Evolutionary conservation across 306 rosid genomes (phyloP).

Genomic region (Potentilla sterilis): DNA sequence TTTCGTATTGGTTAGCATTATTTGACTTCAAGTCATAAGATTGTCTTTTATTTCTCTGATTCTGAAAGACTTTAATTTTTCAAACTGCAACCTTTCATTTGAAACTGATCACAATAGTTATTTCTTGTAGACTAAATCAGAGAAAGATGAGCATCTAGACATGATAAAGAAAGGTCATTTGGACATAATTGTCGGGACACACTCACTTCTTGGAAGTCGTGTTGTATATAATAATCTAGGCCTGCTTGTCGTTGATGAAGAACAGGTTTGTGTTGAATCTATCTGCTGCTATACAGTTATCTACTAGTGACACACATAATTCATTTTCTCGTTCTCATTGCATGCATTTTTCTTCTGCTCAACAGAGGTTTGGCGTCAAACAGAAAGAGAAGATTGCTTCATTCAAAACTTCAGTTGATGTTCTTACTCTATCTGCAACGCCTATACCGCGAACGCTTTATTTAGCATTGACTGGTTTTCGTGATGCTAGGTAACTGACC

Average conservation of each 20-base stretch:
- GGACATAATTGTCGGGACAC: constrained; percentile 88
- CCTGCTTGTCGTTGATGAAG: constrained; percentile 93
- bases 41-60: not conserved
- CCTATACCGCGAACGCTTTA: constrained; percentile 96
- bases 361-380: constrained; percentile 94
- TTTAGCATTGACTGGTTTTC: constrained; percentile 94
- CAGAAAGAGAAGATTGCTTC: constrained; percentile 97
- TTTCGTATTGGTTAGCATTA: not conserved
- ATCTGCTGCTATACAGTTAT: constrained; percentile 23
- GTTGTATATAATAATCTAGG: constrained; percentile 87
- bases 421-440: constrained; percentile 91
- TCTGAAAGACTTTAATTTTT: not conserved
- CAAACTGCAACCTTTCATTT: constrained; percentile 23
- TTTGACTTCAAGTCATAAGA: not conserved
- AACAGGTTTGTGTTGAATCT: constrained; percentile 59
- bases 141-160: constrained; percentile 66
- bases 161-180: constrained; percentile 77
- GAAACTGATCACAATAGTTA: constrained; percentile 36
- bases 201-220: constrained; percentile 91
- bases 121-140: constrained; percentile 72
- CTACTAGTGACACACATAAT: constrained; percentile 18
- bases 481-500: constrained; percentile 84
- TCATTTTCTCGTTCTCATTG: constrained; percentile 15
- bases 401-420: constrained; percentile 89
- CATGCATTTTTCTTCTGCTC: constrained; percentile 27